Conservation (phyloP, 2,329 filamentous ascomycete genomes). For the Cladosporium halotolerans region DNA sequence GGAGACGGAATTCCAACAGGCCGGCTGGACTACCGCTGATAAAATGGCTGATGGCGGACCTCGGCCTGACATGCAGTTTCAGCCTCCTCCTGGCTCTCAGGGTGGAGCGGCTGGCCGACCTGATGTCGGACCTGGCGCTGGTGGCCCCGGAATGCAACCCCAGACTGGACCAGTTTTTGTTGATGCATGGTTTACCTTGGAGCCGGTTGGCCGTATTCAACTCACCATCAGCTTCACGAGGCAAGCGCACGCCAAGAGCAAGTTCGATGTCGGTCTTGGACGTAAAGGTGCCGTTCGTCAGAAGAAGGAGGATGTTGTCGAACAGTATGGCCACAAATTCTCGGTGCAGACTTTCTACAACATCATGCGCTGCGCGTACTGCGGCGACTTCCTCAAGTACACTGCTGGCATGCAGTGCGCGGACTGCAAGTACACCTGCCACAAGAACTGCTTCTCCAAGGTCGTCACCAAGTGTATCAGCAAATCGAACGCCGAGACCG, state of each 20-base stretch:
- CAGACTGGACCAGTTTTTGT: constrained; percentile 56
- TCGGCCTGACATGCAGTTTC: constrained; percentile 50
- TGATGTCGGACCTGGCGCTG: constrained; percentile 27
- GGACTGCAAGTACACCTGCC: constrained; percentile 99
- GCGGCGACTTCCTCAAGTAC: constrained; percentile 97
- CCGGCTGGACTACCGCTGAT: constrained; percentile 95
- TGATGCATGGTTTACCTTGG: constrained; percentile 94
- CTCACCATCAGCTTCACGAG: constrained; percentile 89
- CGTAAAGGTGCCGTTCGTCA: constrained; percentile 95
- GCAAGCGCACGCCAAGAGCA: constrained; percentile 73
- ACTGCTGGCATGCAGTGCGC: constrained; percentile 98
- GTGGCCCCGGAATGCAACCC: constrained; percentile 38
- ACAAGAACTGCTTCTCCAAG: constrained; percentile 92
- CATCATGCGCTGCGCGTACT: constrained; percentile 98
- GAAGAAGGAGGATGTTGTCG: constrained; percentile 95
- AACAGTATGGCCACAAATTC: constrained; percentile 99
- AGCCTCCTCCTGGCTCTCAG: constrained; percentile 41
- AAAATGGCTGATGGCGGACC: constrained; percentile 67
- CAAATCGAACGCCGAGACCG: constrained; percentile 96
- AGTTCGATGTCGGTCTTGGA: constrained; percentile 82
- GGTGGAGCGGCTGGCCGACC: constrained; percentile 24
- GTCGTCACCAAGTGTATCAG: constrained; percentile 99
- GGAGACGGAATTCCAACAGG: constrained; percentile 88
- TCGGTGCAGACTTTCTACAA: constrained; percentile 99
- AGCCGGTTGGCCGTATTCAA: constrained; percentile 88